A percentile compares a stretch with the other conserved stretches of the same genome.
Evolutionary conservation across 2,329 filamentous ascomycete species (phyloP).

Genomic region (Beauveria bassiana): DNA sequence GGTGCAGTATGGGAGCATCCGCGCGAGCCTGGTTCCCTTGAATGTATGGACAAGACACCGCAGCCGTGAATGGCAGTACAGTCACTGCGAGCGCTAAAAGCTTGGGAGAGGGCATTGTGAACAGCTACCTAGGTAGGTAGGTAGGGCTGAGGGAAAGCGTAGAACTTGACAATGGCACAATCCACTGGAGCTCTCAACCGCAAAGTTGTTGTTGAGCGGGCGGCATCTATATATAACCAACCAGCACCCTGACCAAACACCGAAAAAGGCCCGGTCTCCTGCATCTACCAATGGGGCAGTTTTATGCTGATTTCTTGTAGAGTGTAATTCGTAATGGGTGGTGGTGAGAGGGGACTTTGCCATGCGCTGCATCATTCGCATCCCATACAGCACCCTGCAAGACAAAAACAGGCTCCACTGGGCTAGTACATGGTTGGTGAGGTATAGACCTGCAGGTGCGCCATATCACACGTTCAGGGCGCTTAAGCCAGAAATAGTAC

Average conservation of each 20-base stretch:
- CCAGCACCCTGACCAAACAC: background rate
- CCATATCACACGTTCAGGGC: background rate
- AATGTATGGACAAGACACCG: slow-evolving; percentile 8
- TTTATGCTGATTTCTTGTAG: background rate
- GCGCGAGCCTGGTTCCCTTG: slow-evolving; percentile 5
- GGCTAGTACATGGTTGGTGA: background rate
- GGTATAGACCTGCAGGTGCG: background rate
- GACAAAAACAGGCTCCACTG: background rate
- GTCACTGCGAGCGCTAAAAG: slow-evolving; percentile 7
- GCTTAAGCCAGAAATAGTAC: background rate
- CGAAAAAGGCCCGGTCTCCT: background rate
- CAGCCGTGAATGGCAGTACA: background rate
- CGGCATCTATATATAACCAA: background rate
- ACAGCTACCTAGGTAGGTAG: no score
- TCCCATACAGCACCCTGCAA: slow-evolving; percentile 6
- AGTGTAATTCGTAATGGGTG: background rate
- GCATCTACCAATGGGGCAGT: background rate
- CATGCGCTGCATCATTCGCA: background rate
- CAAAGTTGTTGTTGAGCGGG: background rate
- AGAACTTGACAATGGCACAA: background rate
- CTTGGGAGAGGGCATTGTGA: background rate
- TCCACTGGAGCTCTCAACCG: background rate
- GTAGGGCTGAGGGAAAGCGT: background rate
- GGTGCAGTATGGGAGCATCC: background rate
- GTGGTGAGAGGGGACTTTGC: background rate